Evolutionary conservation across 164 flowering plant species (phyloP), one percentile per base, ranked within the genome.

Genomic region (Nelumbo lutea): DNA sequence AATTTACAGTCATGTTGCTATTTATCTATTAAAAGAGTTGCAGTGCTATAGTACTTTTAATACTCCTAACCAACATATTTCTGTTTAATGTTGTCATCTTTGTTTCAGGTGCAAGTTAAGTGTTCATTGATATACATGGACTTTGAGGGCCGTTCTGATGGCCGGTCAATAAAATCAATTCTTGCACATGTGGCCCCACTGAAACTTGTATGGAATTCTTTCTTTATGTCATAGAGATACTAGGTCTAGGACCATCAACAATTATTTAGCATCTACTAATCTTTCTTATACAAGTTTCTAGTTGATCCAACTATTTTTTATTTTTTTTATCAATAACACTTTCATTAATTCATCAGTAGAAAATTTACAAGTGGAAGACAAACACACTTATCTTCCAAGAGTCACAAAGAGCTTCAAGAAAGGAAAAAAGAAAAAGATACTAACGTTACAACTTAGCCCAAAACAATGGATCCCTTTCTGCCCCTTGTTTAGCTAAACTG

Each of bases 91-190:
- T 51, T 11, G 9, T 11, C 42, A 40, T 68, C 51, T 42, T 62
- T 70, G 40, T 59, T 69, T 67, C 86, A 95, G 99, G 98, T 95
- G 68, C 92, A 86, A 84, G 98, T 95, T 70, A 95, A 85, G 78
- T 95, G 97, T 72, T 78, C 86, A 1, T 75, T 90, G 82, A 59
- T 80, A 45, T 89, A 89, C 80, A 84, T 90, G 88, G 98, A 95
- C 70, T 90, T 88, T 79, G 99, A 95, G 73, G 99, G 99, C 58
- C 97, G 99, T 72, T 86, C 99, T 69, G 98, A 95, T 83, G 96
- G 92, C 55, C 87, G 96, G n/a, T 90, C 97, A 63, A 83, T 95
- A 52, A 95, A 95, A 79, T 84, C 95, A 75, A 90, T 92, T 77
- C 85, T 92, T 66, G 82, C 88, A 59, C 97, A 92, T 75, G 96